A percentile compares a stretch with the other conserved stretches of the same genome.
These are phyloP conservation scores for Brettanomyces sp. DNA, from an alignment of 805 yeast genomes.

Conservation along the genomic window DNA sequence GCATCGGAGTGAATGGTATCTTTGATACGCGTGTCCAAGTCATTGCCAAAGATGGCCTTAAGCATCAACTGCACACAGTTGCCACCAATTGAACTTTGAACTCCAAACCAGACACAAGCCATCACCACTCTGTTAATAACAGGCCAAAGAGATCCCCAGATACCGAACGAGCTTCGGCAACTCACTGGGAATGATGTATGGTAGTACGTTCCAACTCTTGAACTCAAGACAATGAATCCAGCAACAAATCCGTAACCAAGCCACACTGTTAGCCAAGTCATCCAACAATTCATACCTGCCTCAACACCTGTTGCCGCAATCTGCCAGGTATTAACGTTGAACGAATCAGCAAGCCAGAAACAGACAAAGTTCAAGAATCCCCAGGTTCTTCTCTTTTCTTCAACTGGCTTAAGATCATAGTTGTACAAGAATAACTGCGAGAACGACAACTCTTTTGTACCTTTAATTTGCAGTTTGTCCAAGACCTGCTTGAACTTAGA, in stretches of 20 bases:
- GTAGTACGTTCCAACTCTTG: constrained; percentile 72
- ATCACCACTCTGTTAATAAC: constrained; percentile 79
- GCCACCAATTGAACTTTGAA: constrained; percentile 79
- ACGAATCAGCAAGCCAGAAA: constrained; percentile 86
- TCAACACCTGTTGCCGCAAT: constrained; percentile 80
- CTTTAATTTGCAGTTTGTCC: constrained; percentile 18
- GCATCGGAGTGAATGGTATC: constrained; percentile 40
- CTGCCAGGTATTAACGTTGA: constrained; percentile 86
- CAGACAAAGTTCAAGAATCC: constrained; percentile 70
- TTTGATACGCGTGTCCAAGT: constrained; percentile 53
- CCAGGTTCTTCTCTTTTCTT: constrained; percentile 70
- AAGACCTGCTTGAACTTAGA: constrained; percentile 2
- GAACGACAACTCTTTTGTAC: constrained; percentile 31
- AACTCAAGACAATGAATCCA: constrained; percentile 56
- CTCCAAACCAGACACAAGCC: constrained; percentile 75
- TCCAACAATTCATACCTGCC: constrained; percentile 84
- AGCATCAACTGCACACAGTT: constrained; percentile 74
- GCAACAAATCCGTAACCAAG: constrained; percentile 69
- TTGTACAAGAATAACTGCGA: constrained; percentile 62
- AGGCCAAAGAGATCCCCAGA: constrained; percentile 84
- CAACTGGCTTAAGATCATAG: constrained; percentile 73
- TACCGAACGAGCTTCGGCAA: constrained; percentile 75
- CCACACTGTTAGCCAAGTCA: constrained; percentile 84
- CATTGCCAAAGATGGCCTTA: constrained; percentile 61
- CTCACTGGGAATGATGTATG: constrained; percentile 83